Evolutionary conservation across 2,329 filamentous ascomycete genomes (phyloP).

Genomic region (Ceratocystis ficicola): DNA sequence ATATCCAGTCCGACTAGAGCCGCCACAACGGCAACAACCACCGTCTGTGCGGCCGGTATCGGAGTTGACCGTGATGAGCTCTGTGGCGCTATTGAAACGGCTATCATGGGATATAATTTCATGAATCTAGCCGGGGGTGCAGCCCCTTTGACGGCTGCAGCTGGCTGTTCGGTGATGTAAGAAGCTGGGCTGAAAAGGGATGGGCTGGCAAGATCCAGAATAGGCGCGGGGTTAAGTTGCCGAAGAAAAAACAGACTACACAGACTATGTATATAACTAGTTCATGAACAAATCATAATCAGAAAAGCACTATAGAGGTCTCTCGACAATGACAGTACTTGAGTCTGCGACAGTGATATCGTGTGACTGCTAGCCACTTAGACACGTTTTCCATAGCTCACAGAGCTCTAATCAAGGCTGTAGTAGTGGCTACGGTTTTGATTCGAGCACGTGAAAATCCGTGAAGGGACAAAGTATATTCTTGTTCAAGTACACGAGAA

Average conservation of each 20-base stretch:
- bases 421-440: no score
- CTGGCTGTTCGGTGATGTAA: conserved; percentile 19
- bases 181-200: neutral
- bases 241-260: neutral
- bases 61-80: neutral
- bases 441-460: no score
- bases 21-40: neutral
- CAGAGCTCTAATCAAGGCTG: no score
- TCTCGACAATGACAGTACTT: conserved; percentile 15
- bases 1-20: neutral
- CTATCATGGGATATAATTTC: conserved; percentile 18
- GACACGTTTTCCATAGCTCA: conserved; percentile 8
- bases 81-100: conserved; percentile 17
- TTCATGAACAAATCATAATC: no score
- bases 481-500: no score
- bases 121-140: conserved; percentile 16
- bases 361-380: conserved; percentile 18
- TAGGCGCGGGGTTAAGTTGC: neutral
- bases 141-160: conserved; percentile 17
- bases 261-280: neutral
- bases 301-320: neutral
- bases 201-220: neutral
- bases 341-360: conserved; percentile 13
- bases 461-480: no score
- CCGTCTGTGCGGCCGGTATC: neutral